Conservation (phyloP, 768 basidiomycete species). For the Harrya chromipes region DNA sequence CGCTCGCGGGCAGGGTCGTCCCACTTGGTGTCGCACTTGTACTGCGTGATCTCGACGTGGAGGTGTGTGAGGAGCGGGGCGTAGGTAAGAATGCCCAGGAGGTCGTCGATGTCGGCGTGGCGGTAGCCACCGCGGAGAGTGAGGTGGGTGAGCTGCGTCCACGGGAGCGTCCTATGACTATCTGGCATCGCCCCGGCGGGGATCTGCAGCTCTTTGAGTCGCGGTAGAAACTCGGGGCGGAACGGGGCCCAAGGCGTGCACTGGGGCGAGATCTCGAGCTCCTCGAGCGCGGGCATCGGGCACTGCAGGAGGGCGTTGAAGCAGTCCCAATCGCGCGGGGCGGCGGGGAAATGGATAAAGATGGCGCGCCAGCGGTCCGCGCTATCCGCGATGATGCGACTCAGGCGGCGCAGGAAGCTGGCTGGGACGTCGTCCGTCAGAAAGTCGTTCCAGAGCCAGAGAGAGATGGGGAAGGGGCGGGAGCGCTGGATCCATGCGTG, state of each 20-base stretch:
- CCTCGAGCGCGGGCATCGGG: slow-evolving; percentile 25
- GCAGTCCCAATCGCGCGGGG: slow-evolving; percentile 27
- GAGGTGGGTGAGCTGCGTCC: slow-evolving; percentile 32
- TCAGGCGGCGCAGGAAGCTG: slow-evolving; percentile 23
- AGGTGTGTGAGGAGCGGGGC: slow-evolving; percentile 29
- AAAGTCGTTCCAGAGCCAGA: slow-evolving; percentile 34
- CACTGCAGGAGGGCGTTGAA: slow-evolving; percentile 25
- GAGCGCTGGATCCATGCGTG: slow-evolving; percentile 27
- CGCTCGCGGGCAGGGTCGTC: slow-evolving; percentile 13
- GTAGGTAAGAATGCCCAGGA: slow-evolving; percentile 23
- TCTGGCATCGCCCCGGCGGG: slow-evolving; percentile 31
- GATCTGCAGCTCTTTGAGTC: slow-evolving; percentile 26
- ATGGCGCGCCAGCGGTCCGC: slow-evolving; percentile 31
- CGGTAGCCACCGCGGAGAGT: slow-evolving; percentile 31
- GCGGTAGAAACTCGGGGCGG: slow-evolving; percentile 24
- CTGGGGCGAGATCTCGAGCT: slow-evolving; percentile 33
- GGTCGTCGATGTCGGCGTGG: slow-evolving; percentile 23
- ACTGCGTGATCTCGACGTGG: slow-evolving; percentile 32
- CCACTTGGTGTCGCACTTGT: slow-evolving; percentile 29
- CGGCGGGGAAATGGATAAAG: slow-evolving; percentile 31
- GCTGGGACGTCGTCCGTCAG: slow-evolving; percentile 31
- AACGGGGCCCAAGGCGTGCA: slow-evolving; percentile 32
- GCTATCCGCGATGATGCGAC: slow-evolving; percentile 14
- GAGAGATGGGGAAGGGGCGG: slow-evolving; percentile 22
- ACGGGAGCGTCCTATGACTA: slow-evolving; percentile 30